phyloP scores from a whole-genome alignment of 2,329 filamentous ascomycete species.

The Aspergillus eucalypticola region DNA sequence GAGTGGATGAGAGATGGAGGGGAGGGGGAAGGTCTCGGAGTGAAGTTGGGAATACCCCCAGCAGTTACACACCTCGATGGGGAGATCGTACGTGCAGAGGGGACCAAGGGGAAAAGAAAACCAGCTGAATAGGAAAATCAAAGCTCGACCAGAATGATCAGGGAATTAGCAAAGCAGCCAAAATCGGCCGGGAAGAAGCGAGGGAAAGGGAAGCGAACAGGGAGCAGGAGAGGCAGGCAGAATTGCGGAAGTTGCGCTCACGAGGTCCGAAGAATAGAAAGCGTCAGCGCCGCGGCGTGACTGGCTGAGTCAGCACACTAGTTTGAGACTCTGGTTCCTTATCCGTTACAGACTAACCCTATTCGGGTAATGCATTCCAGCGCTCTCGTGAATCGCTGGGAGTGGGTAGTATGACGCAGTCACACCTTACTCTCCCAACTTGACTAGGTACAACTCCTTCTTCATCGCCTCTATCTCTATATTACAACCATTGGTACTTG shows the following conservation, averaged over 20 bases:
- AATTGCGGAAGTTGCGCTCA: conserved; percentile 7
- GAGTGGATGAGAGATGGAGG: background rate
- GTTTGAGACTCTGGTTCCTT: conserved; percentile 5
- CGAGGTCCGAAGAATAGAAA: conserved; percentile 1
- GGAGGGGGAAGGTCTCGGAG: background rate
- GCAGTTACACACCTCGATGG: background rate
- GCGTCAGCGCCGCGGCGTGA: conserved; percentile 5
- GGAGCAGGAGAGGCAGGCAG: conserved; percentile 21
- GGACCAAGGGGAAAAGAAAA: background rate
- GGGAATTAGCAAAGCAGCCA: background rate
- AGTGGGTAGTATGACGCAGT: background rate
- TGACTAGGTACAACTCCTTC: background rate
- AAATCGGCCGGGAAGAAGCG: background rate
- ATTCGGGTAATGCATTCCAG: background rate
- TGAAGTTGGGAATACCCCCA: background rate
- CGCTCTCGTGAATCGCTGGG: background rate
- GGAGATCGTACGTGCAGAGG: conserved; percentile 6
- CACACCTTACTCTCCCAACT: background rate
- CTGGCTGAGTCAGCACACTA: conserved; percentile 14
- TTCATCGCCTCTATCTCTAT: background rate
- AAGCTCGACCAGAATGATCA: background rate
- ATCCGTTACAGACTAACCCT: background rate
- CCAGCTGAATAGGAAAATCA: background rate
- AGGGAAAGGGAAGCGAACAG: conserved; percentile 16
- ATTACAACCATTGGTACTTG: background rate